Evolutionary conservation across 768 basidiomycete species (phyloP).

Genomic region (Leccinum obscurum): DNA sequence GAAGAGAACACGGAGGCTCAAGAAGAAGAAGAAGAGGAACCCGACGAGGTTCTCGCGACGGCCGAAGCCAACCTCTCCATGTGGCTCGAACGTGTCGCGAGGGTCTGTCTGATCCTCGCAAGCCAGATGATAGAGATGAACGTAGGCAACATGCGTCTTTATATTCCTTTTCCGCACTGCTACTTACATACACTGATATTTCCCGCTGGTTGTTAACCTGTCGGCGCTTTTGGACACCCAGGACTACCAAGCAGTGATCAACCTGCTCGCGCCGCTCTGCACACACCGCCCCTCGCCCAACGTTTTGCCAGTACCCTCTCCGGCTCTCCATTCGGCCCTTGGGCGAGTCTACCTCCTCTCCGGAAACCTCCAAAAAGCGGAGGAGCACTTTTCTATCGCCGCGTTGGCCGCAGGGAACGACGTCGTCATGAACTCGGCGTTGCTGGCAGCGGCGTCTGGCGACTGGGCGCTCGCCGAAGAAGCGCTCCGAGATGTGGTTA

Average conservation of each 20-base stretch:
- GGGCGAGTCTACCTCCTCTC: conserved; percentile 75
- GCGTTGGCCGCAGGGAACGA: conserved; percentile 45
- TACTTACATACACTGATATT: background rate
- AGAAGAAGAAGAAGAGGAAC: conserved; percentile 9
- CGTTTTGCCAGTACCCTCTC: conserved; percentile 35
- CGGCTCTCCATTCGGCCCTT: conserved; percentile 65
- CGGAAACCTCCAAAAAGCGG: conserved; percentile 62
- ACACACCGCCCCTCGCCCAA: conserved; percentile 30
- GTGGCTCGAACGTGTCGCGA: conserved; percentile 82
- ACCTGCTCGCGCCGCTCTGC: conserved; percentile 68
- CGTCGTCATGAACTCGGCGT: conserved; percentile 62
- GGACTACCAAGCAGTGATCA: conserved; percentile 52
- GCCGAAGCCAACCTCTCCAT: conserved; percentile 48
- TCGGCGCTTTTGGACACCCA: background rate
- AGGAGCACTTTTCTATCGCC: conserved; percentile 48
- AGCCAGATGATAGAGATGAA: conserved; percentile 86
- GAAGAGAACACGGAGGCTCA: conserved; percentile 2
- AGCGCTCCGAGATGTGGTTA: conserved; percentile 44
- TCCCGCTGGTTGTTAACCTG: background rate
- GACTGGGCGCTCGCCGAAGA: conserved; percentile 60
- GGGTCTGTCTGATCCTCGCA: conserved; percentile 76
- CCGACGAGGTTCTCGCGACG: conserved; percentile 23
- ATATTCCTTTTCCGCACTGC: background rate
- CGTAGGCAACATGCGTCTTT: conserved; percentile 38
- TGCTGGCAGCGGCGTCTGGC: conserved; percentile 68